Conservation (phyloP, 176 grass and related monocot genomes). For the Musa beccarii region DNA sequence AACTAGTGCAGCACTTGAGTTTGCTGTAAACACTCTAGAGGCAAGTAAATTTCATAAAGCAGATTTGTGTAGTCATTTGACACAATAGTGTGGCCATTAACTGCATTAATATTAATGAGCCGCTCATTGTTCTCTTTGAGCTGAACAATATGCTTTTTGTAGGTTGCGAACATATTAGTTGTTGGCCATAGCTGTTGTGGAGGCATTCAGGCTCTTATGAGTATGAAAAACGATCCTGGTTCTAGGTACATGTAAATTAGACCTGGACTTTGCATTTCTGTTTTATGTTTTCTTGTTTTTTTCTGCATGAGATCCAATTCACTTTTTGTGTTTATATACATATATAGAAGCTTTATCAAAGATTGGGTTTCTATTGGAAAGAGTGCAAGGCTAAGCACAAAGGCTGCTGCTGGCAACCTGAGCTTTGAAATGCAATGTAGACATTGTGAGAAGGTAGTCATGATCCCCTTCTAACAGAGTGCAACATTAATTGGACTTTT, state of each 20-base stretch:
- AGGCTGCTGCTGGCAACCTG: conserved; percentile 85
- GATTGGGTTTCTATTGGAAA: conserved; percentile 80
- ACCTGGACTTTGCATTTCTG: conserved; percentile 8
- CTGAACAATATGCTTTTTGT: conserved; percentile 21
- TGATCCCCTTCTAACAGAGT: conserved; percentile 1
- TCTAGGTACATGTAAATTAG: conserved; percentile 35
- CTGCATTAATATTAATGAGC: neutral
- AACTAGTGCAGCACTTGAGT: conserved; percentile 88
- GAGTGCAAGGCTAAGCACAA: conserved; percentile 71
- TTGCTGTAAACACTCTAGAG: conserved; percentile 59
- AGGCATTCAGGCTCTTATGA: conserved; percentile 90
- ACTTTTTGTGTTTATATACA: neutral
- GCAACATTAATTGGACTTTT: neutral
- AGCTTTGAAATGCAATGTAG: conserved; percentile 78
- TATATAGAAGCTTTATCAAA: conserved; percentile 57
- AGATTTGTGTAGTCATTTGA: neutral
- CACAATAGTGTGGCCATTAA: neutral
- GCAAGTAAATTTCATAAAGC: conserved; percentile 16
- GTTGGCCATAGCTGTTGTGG: conserved; percentile 90
- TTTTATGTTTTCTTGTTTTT: conserved; percentile 23
- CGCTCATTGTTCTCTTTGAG: neutral
- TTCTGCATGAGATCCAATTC: neutral
- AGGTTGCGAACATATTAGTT: conserved; percentile 76
- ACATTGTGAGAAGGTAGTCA: conserved; percentile 85
- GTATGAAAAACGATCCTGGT: conserved; percentile 49